These are phyloP conservation scores for Wilhelminamyces savonicus DNA, from an alignment of 805 yeast species.

Conservation along the genomic window DNA sequence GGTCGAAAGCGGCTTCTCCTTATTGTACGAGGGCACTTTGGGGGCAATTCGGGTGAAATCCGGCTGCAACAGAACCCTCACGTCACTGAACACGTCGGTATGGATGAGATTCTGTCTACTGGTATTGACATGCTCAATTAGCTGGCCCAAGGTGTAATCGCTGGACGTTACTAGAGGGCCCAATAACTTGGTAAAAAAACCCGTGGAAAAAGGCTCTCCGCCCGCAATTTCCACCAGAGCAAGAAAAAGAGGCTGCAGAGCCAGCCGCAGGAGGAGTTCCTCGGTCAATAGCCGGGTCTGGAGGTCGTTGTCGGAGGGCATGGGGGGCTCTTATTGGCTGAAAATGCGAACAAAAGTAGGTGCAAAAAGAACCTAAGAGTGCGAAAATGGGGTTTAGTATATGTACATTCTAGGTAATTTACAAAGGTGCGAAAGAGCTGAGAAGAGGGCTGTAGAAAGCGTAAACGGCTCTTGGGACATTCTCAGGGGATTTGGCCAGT, in stretches of 20 bases:
- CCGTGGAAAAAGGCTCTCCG: constrained; percentile 38
- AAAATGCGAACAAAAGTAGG: too few relatives aligned
- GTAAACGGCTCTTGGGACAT: too few relatives aligned
- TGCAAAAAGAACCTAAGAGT: too few relatives aligned
- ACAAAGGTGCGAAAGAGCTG: too few relatives aligned
- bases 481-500: too few relatives aligned
- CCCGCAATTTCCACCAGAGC: constrained; percentile 34
- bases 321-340: too few relatives aligned
- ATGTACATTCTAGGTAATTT: too few relatives aligned
- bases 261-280: constrained; percentile 23
- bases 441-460: too few relatives aligned
- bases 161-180: constrained; percentile 34
- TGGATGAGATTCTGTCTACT: constrained; percentile 30
- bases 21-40: constrained; percentile 21
- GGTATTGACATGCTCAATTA: constrained; percentile 25
- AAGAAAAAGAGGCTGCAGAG: constrained; percentile 30
- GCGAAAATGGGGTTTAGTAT: too few relatives aligned
- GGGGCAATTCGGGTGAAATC: constrained; percentile 27
- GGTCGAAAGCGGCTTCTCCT: constrained; percentile 38
- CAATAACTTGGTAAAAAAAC: constrained; percentile 41
- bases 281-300: constrained; percentile 17
- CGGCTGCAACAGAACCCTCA: constrained; percentile 34
- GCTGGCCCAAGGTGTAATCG: constrained; percentile 38
- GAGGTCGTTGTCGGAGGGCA: too few relatives aligned
- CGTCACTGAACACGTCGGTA: constrained; percentile 41